Evolutionary conservation across 192 early-diverging fungal genomes (phyloP).

Genomic region (Coemansia sp.): DNA sequence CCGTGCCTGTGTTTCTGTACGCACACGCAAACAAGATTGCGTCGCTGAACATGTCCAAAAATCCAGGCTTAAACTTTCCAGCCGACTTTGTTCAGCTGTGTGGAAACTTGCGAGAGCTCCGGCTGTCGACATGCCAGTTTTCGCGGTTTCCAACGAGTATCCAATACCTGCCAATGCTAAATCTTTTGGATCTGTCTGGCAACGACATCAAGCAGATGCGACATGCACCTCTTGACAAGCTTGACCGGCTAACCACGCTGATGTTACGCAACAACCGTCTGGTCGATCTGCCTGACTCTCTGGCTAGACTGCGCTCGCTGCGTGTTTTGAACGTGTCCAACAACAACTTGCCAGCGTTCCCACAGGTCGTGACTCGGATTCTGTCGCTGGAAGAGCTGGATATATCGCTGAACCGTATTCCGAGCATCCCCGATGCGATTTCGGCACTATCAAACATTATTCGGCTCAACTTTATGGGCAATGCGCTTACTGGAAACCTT

Average conservation of each 20-base stretch:
- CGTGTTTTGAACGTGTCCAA: conserved; percentile 73
- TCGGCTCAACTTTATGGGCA: conserved; percentile 70
- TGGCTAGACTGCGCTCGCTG: conserved; percentile 61
- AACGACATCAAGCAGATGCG: conserved; percentile 72
- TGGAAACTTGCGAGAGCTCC: conserved; percentile 62
- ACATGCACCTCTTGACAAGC: conserved; percentile 61
- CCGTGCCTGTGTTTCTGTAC: conserved; percentile 77
- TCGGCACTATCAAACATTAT: conserved; percentile 62
- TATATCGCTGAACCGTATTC: conserved; percentile 82
- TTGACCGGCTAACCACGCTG: conserved; percentile 62
- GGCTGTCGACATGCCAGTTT: conserved; percentile 71
- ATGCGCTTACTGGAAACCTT: conserved; percentile 68
- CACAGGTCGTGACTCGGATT: conserved; percentile 63
- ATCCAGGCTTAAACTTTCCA: conserved; percentile 78
- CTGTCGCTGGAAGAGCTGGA: conserved; percentile 67
- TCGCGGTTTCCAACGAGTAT: conserved; percentile 67
- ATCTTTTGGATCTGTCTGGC: conserved; percentile 73
- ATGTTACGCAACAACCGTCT: conserved; percentile 74
- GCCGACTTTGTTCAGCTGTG: conserved; percentile 81
- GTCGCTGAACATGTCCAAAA: conserved; percentile 79
- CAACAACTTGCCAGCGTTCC: conserved; percentile 74
- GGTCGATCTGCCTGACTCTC: conserved; percentile 64
- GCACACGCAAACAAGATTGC: conserved; percentile 69
- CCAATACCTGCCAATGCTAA: conserved; percentile 61
- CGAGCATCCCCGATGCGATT: conserved; percentile 68